These are phyloP conservation scores for Hibiscus trionum DNA, from an alignment of 345 rosid species.

Conservation along the genomic window DNA sequence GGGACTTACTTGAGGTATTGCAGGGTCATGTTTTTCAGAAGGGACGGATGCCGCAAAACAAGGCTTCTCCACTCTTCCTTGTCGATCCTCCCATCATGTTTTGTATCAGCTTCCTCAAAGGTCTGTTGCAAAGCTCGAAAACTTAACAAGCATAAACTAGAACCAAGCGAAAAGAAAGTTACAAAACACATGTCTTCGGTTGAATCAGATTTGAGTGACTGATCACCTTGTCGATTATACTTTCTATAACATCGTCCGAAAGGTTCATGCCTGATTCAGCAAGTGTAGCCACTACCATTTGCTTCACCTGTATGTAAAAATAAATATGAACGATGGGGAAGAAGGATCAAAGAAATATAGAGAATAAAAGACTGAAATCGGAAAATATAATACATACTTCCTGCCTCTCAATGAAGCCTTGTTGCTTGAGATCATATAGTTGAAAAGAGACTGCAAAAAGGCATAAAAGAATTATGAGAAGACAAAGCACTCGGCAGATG, in stretches of 20 bases:
- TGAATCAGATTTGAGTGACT: background rate
- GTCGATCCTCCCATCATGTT: conserved; percentile 90
- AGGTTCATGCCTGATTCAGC: conserved; percentile 99
- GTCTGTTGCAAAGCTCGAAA: conserved; percentile 41
- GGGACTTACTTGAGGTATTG: conserved; percentile 88
- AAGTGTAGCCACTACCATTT: conserved; percentile 99
- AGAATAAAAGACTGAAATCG: background rate
- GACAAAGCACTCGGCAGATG: background rate
- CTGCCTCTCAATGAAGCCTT: conserved; percentile 98
- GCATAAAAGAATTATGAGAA: conserved; percentile 8
- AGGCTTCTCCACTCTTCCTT: conserved; percentile 97
- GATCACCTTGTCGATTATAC: conserved; percentile 85
- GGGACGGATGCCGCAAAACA: conserved; percentile 82
- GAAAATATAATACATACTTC: conserved; percentile 43
- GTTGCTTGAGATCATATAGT: conserved; percentile 98
- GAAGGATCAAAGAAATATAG: background rate
- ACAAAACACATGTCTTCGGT: background rate
- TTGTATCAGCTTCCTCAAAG: conserved; percentile 96
- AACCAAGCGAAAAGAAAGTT: background rate
- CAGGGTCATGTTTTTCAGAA: conserved; percentile 95
- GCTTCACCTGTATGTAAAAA: conserved; percentile 58
- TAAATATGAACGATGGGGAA: background rate
- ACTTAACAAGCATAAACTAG: background rate
- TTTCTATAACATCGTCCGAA: conserved; percentile 82
- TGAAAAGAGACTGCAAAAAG: conserved; percentile 79